Conservation (phyloP, 148 eudicot genomes). For the Dianthus caryophyllus region DNA sequence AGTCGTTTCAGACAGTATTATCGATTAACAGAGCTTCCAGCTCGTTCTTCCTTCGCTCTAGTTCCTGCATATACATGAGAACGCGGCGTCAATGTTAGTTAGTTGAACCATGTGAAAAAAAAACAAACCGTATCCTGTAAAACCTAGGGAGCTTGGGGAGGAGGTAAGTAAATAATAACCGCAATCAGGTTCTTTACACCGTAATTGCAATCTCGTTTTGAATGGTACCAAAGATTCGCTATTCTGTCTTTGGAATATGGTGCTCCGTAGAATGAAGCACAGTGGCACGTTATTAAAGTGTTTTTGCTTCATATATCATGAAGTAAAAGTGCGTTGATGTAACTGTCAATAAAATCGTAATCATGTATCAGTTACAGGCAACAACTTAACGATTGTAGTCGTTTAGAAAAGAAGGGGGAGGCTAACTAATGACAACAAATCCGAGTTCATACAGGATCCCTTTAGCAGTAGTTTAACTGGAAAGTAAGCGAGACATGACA, state of each 20-base stretch:
- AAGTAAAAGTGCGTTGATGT: too few relatives aligned
- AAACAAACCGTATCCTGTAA: not conserved
- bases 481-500: not conserved
- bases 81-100: too few relatives aligned
- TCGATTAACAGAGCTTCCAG: conserved; percentile 65
- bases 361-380: not conserved
- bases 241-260: too few relatives aligned
- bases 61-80: conserved; percentile 44
- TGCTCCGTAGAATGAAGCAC: too few relatives aligned
- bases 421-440: not conserved
- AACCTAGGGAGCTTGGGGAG: not conserved
- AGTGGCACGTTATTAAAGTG: too few relatives aligned
- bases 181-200: too few relatives aligned
- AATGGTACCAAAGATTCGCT: too few relatives aligned
- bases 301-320: too few relatives aligned
- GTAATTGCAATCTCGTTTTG: too few relatives aligned
- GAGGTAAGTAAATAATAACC: too few relatives aligned
- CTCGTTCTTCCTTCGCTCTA: conserved; percentile 63
- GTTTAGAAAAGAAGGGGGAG: not conserved
- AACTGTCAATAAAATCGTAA: not conserved
- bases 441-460: not conserved
- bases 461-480: not conserved
- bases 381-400: not conserved
- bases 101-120: not conserved
- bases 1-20: conserved; percentile 31